A percentile compares a stretch with the other conserved stretches of the same genome.
Conservation (phyloP, 805 yeast genomes). For the Kuraishia borneana region DNA sequence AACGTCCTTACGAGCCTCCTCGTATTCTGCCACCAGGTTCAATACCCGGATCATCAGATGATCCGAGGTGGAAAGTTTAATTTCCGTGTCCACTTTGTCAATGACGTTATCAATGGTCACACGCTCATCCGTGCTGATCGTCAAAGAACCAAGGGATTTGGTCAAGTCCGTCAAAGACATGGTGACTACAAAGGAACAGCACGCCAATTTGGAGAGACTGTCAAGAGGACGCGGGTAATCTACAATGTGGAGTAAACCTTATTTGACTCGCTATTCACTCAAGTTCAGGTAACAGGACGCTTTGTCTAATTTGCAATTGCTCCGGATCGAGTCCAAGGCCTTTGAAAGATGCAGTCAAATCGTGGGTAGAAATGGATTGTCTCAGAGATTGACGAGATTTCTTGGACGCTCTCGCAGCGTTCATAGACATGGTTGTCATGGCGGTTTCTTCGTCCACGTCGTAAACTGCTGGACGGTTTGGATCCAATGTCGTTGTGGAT, state of each 20-base stretch:
- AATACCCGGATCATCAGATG: conserved; percentile 11
- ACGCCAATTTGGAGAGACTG: too few relatives aligned
- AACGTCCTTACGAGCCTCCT: conserved; percentile 11
- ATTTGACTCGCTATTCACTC: too few relatives aligned
- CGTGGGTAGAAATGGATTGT: not conserved
- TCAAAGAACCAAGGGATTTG: too few relatives aligned
- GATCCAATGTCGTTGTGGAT: not conserved
- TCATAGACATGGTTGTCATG: not conserved
- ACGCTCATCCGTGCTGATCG: too few relatives aligned
- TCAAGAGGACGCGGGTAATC: too few relatives aligned
- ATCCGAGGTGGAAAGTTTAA: not conserved
- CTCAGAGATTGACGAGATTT: not conserved
- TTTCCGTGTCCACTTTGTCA: too few relatives aligned
- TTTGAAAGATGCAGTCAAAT: not conserved
- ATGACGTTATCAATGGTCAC: too few relatives aligned
- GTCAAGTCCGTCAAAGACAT: too few relatives aligned
- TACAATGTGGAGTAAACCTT: too few relatives aligned
- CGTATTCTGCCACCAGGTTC: conserved; percentile 22
- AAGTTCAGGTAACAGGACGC: conserved; percentile 1
- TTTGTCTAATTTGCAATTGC: not conserved
- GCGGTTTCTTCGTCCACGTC: too few relatives aligned
- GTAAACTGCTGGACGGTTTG: not conserved
- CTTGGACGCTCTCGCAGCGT: not conserved
- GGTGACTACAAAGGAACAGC: too few relatives aligned
- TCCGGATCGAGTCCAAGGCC: not conserved